Conservation (phyloP, 768 basidiomycete genomes). For the Russula ochroleuca region DNA sequence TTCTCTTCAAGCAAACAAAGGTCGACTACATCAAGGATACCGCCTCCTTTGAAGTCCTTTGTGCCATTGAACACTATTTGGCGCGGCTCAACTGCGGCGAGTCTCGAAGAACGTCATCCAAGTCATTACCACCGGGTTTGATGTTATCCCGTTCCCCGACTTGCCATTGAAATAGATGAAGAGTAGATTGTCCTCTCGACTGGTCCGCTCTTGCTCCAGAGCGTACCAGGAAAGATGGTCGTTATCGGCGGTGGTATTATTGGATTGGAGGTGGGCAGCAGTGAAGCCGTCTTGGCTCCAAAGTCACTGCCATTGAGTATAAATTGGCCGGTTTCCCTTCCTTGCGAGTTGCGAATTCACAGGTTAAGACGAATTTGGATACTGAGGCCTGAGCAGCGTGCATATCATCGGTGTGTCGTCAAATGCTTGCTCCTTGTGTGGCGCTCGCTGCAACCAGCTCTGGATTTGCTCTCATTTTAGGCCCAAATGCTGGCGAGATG, state of each 20-base stretch:
- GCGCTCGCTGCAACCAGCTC: too few relatives aligned
- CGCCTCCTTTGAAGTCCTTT: too few relatives aligned
- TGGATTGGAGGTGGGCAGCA: slow-evolving; percentile 94
- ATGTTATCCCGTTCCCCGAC: slow-evolving; percentile 96
- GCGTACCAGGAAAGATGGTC: slow-evolving; percentile 94
- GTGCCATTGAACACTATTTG: slow-evolving; percentile 62
- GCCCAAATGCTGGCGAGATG: too few relatives aligned
- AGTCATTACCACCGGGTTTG: slow-evolving; percentile 94
- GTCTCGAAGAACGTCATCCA: too few relatives aligned
- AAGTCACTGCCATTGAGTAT: slow-evolving; percentile 97
- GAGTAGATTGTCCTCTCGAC: slow-evolving; percentile 94
- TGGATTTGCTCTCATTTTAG: too few relatives aligned
- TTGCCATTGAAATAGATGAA: slow-evolving; percentile 90
- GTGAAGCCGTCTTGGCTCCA: slow-evolving; percentile 92
- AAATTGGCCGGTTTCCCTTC: too few relatives aligned
- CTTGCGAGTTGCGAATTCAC: too few relatives aligned
- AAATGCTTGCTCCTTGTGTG: too few relatives aligned
- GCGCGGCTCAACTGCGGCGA: slow-evolving; percentile 74
- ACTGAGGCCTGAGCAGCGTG: too few relatives aligned
- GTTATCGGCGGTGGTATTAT: slow-evolving; percentile 99
- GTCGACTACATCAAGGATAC: slow-evolving; percentile 97
- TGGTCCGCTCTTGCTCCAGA: slow-evolving; percentile 80
- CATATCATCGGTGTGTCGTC: too few relatives aligned
- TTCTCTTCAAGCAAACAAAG: slow-evolving; percentile 91
- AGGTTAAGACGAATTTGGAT: too few relatives aligned